Percentiles rank a stretch among this genome's conserved stretches.
phyloP scores from a whole-genome alignment of 345 rosid species.

The Eucalyptus melliodora region DNA sequence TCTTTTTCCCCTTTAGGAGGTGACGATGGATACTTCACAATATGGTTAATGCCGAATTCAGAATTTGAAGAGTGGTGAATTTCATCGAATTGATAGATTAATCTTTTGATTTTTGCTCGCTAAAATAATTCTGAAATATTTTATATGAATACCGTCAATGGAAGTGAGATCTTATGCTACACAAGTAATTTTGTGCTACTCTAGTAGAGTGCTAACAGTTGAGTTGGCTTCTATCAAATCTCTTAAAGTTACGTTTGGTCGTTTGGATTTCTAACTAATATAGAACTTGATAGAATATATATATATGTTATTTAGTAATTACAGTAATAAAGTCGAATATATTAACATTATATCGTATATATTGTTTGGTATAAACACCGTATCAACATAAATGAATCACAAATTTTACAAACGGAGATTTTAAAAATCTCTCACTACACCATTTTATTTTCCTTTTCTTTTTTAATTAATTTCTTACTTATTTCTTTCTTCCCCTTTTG shows the following conservation, averaged over 20 bases:
- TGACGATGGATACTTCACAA: neutral
- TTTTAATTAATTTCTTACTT: too few relatives aligned
- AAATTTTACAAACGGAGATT: too few relatives aligned
- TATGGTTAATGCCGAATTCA: neutral
- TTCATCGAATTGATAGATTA: neutral
- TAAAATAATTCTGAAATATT: neutral
- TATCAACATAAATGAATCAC: too few relatives aligned
- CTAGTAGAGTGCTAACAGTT: neutral
- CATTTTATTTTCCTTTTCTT: too few relatives aligned
- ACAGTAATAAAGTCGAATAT: rapidly evolving
- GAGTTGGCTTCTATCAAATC: neutral
- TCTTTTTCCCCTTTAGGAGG: neutral
- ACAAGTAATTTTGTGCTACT: neutral
- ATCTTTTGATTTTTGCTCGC: neutral
- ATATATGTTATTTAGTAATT: too few relatives aligned
- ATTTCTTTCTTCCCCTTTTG: too few relatives aligned
- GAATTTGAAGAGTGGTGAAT: neutral
- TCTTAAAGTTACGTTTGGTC: rapidly evolving
- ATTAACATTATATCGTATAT: too few relatives aligned
- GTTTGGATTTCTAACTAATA: rapidly evolving
- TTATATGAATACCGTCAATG: neutral
- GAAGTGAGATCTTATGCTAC: neutral
- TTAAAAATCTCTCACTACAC: too few relatives aligned
- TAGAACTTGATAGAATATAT: rapidly evolving
- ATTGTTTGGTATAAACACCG: too few relatives aligned